Evolutionary conservation across 768 basidiomycete genomes (phyloP).

Genomic region (Galerina marginata): DNA sequence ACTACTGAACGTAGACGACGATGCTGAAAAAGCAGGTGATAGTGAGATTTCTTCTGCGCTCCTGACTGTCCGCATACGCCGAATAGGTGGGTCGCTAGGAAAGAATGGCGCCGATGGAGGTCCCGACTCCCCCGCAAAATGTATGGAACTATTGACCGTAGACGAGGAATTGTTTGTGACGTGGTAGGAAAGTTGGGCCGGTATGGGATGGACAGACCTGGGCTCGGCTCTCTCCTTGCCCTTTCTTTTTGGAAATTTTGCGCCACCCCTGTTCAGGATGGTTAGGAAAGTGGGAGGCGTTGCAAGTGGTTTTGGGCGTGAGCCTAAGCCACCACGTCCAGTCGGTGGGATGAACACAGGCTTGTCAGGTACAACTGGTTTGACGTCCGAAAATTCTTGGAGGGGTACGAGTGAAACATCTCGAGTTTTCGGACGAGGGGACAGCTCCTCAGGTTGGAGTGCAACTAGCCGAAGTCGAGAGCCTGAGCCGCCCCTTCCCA

Average conservation of each 20-base stretch:
- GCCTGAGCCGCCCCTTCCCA: constrained; percentile 25
- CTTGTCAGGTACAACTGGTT: not conserved
- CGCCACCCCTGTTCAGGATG: constrained; percentile 9
- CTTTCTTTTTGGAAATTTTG: constrained; percentile 11
- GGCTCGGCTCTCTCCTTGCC: not conserved
- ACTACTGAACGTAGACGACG: constrained; percentile 4
- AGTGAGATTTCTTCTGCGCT: too few species aligned
- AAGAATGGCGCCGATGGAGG: constrained; percentile 16
- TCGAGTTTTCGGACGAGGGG: constrained; percentile 3
- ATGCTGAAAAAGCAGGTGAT: not conserved
- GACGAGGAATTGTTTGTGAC: constrained; percentile 15
- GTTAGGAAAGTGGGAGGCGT: constrained; percentile 1
- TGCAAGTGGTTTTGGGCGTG: constrained; percentile 21
- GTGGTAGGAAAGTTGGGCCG: constrained; percentile 9
- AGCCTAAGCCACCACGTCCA: constrained; percentile 26
- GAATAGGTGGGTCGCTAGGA: not conserved
- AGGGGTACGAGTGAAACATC: not conserved
- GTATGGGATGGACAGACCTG: constrained; percentile 11
- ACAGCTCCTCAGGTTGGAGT: not conserved
- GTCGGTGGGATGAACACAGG: constrained; percentile 12
- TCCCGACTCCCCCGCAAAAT: constrained; percentile 21
- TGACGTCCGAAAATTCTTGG: not conserved
- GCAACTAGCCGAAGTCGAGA: constrained; percentile 20
- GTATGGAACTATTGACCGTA: constrained; percentile 21
- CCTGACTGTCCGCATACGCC: too few species aligned